phyloP scores from a whole-genome alignment of 805 yeast genomes.

The Metschnikowia cerradonensis region DNA sequence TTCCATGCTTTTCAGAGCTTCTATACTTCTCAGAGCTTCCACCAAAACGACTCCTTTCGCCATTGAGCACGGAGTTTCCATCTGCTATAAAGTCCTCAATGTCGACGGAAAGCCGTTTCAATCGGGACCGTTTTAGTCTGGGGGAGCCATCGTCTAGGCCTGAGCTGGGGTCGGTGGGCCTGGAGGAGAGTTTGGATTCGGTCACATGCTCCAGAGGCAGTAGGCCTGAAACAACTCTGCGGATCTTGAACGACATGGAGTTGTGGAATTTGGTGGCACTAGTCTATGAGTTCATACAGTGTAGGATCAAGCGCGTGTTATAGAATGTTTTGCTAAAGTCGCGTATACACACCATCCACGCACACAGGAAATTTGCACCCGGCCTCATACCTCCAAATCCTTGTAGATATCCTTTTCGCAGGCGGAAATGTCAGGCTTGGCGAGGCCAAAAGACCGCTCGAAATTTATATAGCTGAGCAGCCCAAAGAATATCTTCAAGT shows the following conservation, averaged over 20 bases:
- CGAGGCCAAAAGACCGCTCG: conserved; percentile 59
- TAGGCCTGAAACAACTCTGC: conserved; percentile 9
- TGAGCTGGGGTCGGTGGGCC: background rate
- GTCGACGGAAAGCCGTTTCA: conserved; percentile 4
- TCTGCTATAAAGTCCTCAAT: conserved; percentile 3
- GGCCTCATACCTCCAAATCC: conserved; percentile 41
- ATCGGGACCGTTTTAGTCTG: conserved; percentile 8
- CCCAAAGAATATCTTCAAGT: conserved; percentile 62
- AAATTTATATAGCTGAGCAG: conserved; percentile 60
- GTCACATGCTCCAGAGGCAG: conserved; percentile 11
- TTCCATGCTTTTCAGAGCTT: background rate
- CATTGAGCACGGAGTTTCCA: background rate
- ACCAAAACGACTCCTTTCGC: background rate
- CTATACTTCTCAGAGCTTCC: background rate
- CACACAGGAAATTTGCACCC: background rate
- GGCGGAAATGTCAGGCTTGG: conserved; percentile 22
- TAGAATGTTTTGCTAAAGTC: background rate
- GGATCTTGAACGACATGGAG: conserved; percentile 9
- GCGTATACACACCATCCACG: background rate
- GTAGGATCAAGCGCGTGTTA: background rate
- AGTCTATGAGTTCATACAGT: background rate
- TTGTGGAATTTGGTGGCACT: background rate
- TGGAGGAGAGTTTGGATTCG: background rate
- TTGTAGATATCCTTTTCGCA: conserved; percentile 54
- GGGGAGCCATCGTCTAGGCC: background rate